phyloP scores from a whole-genome alignment of 2,329 filamentous ascomycete genomes.

The Ilyonectria robusta region DNA sequence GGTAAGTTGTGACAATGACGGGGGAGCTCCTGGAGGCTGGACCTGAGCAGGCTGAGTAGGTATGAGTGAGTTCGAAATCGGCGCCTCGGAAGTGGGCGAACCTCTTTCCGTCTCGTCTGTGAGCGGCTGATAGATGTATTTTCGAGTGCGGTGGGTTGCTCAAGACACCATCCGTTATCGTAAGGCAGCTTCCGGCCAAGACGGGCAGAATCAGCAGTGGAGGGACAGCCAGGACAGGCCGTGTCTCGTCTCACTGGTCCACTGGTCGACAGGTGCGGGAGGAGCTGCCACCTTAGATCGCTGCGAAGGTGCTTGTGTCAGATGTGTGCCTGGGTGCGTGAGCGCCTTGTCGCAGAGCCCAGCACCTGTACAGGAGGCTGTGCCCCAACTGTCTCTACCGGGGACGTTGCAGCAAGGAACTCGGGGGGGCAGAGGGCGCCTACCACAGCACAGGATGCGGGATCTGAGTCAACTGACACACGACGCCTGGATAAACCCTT shows the following conservation, averaged over 20 bases:
- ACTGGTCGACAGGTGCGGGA: slow-evolving; percentile 16
- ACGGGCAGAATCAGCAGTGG: slow-evolving; percentile 6
- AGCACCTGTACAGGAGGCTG: slow-evolving; percentile 33
- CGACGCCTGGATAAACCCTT: slow-evolving; percentile 6
- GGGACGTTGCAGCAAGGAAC: slow-evolving; percentile 32
- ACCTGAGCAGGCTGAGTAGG: neutral
- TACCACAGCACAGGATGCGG: slow-evolving; percentile 22
- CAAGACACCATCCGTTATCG: slow-evolving; percentile 20
- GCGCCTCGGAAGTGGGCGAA: slow-evolving; percentile 23
- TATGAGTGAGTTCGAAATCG: slow-evolving; percentile 24
- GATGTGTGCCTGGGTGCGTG: slow-evolving; percentile 37
- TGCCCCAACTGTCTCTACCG: slow-evolving; percentile 19
- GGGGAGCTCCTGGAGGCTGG: neutral
- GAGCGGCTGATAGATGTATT: slow-evolving; percentile 7
- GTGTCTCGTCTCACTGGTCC: slow-evolving; percentile 17
- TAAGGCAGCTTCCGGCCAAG: slow-evolving; percentile 14
- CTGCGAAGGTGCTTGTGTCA: slow-evolving; percentile 34
- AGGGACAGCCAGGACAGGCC: slow-evolving; percentile 2
- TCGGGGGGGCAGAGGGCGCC: slow-evolving; percentile 17
- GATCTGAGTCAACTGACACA: slow-evolving; percentile 26
- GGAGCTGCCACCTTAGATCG: slow-evolving; percentile 26
- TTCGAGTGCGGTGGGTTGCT: slow-evolving; percentile 9
- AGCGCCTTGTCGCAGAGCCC: slow-evolving; percentile 39
- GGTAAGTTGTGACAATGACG: slow-evolving; percentile 28
- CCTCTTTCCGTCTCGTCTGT: slow-evolving; percentile 25